phyloP scores from a whole-genome alignment of 345 rosid genomes.

The Nasturtium officinale region DNA sequence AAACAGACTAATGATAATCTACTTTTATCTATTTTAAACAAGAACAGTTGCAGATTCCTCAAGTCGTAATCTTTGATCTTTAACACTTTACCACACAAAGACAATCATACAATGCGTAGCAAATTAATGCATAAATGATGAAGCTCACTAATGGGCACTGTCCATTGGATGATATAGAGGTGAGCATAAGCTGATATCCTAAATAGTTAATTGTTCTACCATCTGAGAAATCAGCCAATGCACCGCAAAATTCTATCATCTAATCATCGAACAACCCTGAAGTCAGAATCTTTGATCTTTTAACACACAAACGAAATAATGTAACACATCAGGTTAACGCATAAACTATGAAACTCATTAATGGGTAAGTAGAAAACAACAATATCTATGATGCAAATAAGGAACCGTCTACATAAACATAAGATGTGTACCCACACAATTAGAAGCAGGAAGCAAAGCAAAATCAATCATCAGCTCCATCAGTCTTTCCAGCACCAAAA shows the following conservation, averaged over 20 bases:
- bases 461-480: constrained; percentile 71
- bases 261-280: neutral
- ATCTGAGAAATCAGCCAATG: neutral
- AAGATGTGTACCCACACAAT: constrained; percentile 20
- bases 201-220: neutral
- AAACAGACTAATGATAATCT: too few species aligned
- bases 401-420: constrained; percentile 30
- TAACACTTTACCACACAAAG: neutral
- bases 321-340: neutral
- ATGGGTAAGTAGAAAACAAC: constrained; percentile 24
- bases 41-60: neutral
- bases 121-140: neutral
- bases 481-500: constrained; percentile 69
- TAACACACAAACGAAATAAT: constrained; percentile 23
- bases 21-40: too few species aligned
- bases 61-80: neutral
- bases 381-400: constrained; percentile 1
- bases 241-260: neutral
- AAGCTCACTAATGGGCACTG: neutral
- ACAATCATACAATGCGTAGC: neutral
- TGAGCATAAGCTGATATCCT: neutral
- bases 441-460: neutral
- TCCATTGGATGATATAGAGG: neutral
- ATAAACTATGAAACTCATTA: constrained; percentile 14
- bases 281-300: constrained; percentile 15